Base-by-base conservation (phyloP, 495 filamentous ascomycete genomes). In the Diplogelasinospora grovesii region DNA sequence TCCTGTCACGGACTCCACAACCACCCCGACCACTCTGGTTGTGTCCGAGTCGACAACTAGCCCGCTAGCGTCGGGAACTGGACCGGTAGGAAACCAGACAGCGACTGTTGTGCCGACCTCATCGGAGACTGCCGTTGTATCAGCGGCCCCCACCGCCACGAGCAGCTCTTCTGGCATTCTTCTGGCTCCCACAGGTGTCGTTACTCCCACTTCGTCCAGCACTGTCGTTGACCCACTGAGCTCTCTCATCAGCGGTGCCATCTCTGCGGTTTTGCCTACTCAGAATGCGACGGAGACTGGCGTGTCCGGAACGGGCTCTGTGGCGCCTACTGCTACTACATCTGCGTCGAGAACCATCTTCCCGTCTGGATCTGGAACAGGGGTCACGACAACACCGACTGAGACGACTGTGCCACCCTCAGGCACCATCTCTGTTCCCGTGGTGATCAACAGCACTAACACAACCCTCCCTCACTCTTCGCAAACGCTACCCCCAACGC, bases 111-210 rank as follows among this genome's bases (percentile, higher is more conserved):
- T 26, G 21, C 30, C 15, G 13, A 36, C 26, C 3, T 8, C 20
- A n/a, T 8, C 27, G 6, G 23, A 21, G 8, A 13, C 23, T 21
- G 21, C 30, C n/a, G 19, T 20, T 8, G 39, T 18, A 8, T 30
- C 25, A 3, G 28, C 53, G 1, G 36, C 48, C 15, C 33, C 55
- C 7, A 49, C 45, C 15, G 33, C 42, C 1, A 21, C 53, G 10
- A 41, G 47, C 3, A 48, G 52, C 21, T 48, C 57, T 16, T 51
- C 57, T 14, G 55, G 54, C 0, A 61, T 61, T 47, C 49, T 61
- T n/a, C 45, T 62, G 16, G 50, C 53, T 27, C 58, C 60, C 7
- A 61, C 56, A 0, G 60, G 60, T 30, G 53, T 55, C 11, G 58
- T 66, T 18, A 66, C 58, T 8, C 35, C 48, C n/a, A n/a, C n/a